Conservation (phyloP, 2,329 filamentous ascomycete genomes). For the Neocucurbitaria cava region DNA sequence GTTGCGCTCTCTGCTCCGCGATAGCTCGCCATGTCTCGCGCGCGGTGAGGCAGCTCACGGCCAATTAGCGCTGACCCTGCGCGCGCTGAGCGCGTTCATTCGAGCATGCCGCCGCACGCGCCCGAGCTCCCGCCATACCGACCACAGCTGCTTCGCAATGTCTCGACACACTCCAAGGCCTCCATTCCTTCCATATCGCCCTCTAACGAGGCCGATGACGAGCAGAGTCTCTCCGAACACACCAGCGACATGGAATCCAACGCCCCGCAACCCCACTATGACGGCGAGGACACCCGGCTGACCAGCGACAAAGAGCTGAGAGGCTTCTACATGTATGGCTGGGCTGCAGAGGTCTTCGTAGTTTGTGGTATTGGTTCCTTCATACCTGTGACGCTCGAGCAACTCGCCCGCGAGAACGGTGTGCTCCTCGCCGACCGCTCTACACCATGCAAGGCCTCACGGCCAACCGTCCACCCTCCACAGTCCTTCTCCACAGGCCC, state of each 20-base stretch:
- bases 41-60: slow-evolving; percentile 29
- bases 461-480: slow-evolving; percentile 54
- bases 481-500: slow-evolving; percentile 24
- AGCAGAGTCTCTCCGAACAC: slow-evolving; percentile 46
- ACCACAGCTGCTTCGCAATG: slow-evolving; percentile 38
- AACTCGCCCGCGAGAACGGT: slow-evolving; percentile 89
- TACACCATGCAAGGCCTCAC: slow-evolving; percentile 74
- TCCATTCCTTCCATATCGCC: slow-evolving; percentile 44
- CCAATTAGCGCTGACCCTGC: slow-evolving; percentile 34
- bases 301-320: slow-evolving; percentile 87
- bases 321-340: slow-evolving; percentile 96
- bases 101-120: slow-evolving; percentile 41
- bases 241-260: slow-evolving; percentile 45
- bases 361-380: slow-evolving; percentile 88
- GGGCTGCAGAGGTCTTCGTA: slow-evolving; percentile 95
- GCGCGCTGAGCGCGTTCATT: slow-evolving; percentile 10
- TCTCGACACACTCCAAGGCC: slow-evolving; percentile 43
- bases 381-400: slow-evolving; percentile 93
- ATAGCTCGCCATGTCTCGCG: slow-evolving; percentile 11
- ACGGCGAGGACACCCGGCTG: slow-evolving; percentile 84
- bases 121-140: slow-evolving; percentile 27
- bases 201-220: slow-evolving; percentile 54
- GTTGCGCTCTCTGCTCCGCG: neutral
- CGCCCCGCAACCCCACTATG: slow-evolving; percentile 63
- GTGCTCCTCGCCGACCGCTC: slow-evolving; percentile 80